These are phyloP conservation scores for Chalciporus piperatus DNA, from an alignment of 768 basidiomycete species.

Conservation along the genomic window DNA sequence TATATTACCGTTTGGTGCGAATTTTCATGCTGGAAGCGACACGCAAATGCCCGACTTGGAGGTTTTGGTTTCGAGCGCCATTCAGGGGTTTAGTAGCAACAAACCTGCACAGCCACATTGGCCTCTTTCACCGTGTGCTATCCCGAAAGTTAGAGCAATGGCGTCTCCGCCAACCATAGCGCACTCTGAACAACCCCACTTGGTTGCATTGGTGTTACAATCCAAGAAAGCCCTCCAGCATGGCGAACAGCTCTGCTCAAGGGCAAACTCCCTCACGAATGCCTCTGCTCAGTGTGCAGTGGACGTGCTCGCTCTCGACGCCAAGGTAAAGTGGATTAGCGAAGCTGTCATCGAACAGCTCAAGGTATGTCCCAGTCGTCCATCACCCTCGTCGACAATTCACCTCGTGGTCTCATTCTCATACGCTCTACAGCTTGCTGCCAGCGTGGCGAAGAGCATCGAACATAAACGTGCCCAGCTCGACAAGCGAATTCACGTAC, in stretches of 20 bases:
- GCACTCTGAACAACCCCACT: slow-evolving; percentile 50
- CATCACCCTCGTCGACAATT: too few relatives aligned
- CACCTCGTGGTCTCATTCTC: background rate
- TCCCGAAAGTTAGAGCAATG: slow-evolving; percentile 14
- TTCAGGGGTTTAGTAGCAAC: background rate
- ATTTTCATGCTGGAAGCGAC: too few relatives aligned
- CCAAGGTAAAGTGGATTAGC: slow-evolving; percentile 75
- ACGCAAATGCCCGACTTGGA: too few relatives aligned
- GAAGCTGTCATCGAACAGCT: slow-evolving; percentile 75
- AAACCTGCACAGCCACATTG: slow-evolving; percentile 9
- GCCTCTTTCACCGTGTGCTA: background rate
- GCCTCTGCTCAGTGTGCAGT: slow-evolving; percentile 63
- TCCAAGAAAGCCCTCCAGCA: slow-evolving; percentile 82
- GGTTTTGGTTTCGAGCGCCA: too few relatives aligned
- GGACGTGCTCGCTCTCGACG: slow-evolving; percentile 75
- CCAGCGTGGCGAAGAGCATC: slow-evolving; percentile 68
- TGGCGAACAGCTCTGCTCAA: slow-evolving; percentile 71
- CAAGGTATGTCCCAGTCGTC: slow-evolving; percentile 44
- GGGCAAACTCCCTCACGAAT: slow-evolving; percentile 61
- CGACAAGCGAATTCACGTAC: slow-evolving; percentile 59
- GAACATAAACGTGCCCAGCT: slow-evolving; percentile 66
- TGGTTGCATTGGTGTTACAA: slow-evolving; percentile 73
- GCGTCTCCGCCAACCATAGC: slow-evolving; percentile 13
- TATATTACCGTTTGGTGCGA: too few relatives aligned
- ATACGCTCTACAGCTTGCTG: slow-evolving; percentile 57